A percentile compares a stretch with the other conserved stretches of the same genome.
Evolutionary conservation across 345 rosid genomes (phyloP).

Genomic region (Rubroshorea leprosula): DNA sequence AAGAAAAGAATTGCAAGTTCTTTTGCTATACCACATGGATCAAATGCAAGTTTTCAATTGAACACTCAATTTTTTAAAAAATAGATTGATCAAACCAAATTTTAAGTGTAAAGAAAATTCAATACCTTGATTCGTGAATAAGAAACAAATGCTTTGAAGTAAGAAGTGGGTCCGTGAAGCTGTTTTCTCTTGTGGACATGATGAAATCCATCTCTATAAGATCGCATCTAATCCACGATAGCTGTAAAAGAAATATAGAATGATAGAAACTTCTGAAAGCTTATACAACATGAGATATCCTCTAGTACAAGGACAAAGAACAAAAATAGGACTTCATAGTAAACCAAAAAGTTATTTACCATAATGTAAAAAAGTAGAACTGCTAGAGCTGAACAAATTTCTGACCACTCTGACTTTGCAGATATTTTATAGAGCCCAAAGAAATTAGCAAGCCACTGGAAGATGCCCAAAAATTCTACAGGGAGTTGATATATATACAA

Average conservation of each 20-base stretch:
- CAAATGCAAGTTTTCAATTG: neutral
- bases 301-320: too few species aligned
- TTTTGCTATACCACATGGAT: neutral
- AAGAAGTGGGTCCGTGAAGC: conserved; percentile 36
- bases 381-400: conserved; percentile 39
- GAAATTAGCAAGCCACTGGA: conserved; percentile 27
- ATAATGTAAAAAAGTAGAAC: conserved; percentile 40
- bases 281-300: too few species aligned
- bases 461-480: conserved; percentile 22
- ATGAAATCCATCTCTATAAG: conserved; percentile 41
- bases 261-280: neutral
- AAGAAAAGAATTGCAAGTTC: too few species aligned
- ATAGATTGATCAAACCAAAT: neutral
- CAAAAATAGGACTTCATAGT: neutral
- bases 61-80: neutral
- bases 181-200: conserved; percentile 27
- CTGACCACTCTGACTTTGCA: conserved; percentile 32
- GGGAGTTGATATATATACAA: conserved; percentile 48
- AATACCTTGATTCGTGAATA: conserved; percentile 39
- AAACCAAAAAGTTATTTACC: conserved; percentile 25
- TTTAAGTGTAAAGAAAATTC: neutral
- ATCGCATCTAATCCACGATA: conserved; percentile 43
- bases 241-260: conserved; percentile 22
- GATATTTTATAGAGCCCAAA: conserved; percentile 47
- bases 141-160: conserved; percentile 38